A percentile compares a stretch with the other conserved stretches of the same genome.
Evolutionary conservation across 2,329 filamentous ascomycete species (phyloP).

Genomic region (Claviceps cyperi): DNA sequence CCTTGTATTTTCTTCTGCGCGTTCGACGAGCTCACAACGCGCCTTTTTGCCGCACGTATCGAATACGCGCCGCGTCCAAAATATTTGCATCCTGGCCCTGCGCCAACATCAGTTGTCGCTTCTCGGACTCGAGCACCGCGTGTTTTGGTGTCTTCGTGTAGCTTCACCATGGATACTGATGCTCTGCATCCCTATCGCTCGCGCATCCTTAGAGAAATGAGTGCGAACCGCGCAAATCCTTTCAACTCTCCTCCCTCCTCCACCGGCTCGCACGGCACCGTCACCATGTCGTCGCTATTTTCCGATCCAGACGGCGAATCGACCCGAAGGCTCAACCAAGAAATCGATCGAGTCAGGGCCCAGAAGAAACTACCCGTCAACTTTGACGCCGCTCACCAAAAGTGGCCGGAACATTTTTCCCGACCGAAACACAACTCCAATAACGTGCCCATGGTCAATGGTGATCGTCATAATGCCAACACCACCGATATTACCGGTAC

Average conservation of each 20-base stretch:
- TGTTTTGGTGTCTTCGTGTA: constrained; percentile 8
- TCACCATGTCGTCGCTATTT: constrained; percentile 38
- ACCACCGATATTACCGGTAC: constrained; percentile 17
- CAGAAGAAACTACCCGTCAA: constrained; percentile 26
- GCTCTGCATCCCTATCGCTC: constrained; percentile 28
- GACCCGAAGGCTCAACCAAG: constrained; percentile 34
- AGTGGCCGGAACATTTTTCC: constrained; percentile 38
- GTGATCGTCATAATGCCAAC: constrained; percentile 8
- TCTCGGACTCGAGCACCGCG: constrained; percentile 11
- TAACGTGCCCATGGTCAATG: constrained; percentile 12
- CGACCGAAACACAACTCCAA: constrained; percentile 21
- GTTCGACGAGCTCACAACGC: background rate
- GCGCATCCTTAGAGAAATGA: constrained; percentile 37
- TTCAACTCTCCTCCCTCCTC: constrained; percentile 45
- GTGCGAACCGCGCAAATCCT: constrained; percentile 37
- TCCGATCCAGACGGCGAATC: constrained; percentile 39
- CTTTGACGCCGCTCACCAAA: constrained; percentile 31
- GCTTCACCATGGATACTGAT: constrained; percentile 27
- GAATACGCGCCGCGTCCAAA: background rate
- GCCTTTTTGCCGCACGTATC: background rate
- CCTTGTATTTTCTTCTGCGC: background rate
- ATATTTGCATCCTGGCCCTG: constrained; percentile 1
- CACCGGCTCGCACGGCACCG: constrained; percentile 41
- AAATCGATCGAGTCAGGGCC: constrained; percentile 29
- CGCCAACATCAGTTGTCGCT: constrained; percentile 8